A percentile compares a stretch with the other conserved stretches of the same genome.
These are phyloP conservation scores for Eimeria maxima DNA, from an alignment of 169 alveolate genomes.

Conservation along the genomic window DNA sequence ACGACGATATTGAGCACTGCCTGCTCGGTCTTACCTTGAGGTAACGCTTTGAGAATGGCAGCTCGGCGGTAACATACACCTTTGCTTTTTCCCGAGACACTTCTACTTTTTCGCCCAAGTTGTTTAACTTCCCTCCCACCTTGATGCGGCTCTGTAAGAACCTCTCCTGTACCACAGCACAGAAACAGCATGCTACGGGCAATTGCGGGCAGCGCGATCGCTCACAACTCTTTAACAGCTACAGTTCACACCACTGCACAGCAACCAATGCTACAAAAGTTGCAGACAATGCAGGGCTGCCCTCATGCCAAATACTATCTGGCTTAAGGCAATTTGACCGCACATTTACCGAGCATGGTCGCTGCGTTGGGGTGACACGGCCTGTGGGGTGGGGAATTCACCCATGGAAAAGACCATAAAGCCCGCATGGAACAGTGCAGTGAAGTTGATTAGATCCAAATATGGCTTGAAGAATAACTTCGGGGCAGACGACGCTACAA, in stretches of 20 bases:
- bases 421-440: background rate
- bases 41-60: slow-evolving; percentile 99
- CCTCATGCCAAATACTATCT: background rate
- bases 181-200: background rate
- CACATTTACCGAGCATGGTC: background rate
- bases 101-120: slow-evolving; percentile 96
- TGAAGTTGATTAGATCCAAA: background rate
- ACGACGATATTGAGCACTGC: background rate
- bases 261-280: background rate
- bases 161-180: slow-evolving; percentile 91
- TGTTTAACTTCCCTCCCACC: slow-evolving; percentile 98
- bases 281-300: background rate
- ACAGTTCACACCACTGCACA: background rate
- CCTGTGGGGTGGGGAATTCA: slow-evolving; percentile 4
- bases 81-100: slow-evolving; percentile 92
- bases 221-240: background rate
- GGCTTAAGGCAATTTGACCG: background rate
- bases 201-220: background rate
- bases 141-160: slow-evolving; percentile 96
- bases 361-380: background rate
- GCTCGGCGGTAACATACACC: slow-evolving; percentile 95
- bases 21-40: slow-evolving; percentile 89
- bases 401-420: background rate
- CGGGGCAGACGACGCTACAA: background rate
- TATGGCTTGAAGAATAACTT: background rate